A percentile compares a stretch with the other conserved stretches of the same genome.
Evolutionary conservation across 345 rosid species (phyloP).

Genomic region (Trapa incisa): DNA sequence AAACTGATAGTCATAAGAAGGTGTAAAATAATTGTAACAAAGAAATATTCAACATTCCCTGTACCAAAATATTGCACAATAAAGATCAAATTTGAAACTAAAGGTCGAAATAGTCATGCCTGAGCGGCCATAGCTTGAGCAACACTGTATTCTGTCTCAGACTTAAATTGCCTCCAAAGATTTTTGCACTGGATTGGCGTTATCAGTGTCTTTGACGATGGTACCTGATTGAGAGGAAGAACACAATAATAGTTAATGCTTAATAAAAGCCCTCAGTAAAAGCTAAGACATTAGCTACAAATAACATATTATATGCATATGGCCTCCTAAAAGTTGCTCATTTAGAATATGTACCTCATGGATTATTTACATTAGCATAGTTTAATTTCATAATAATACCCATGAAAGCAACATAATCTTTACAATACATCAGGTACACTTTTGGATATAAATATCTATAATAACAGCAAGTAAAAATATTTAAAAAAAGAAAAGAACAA

Average conservation of each 20-base stretch:
- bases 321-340: neutral
- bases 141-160: slow-evolving; percentile 85
- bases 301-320: neutral
- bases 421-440: neutral
- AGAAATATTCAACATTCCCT: neutral
- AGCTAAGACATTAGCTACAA: neutral
- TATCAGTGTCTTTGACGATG: slow-evolving; percentile 64
- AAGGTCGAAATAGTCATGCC: slow-evolving; percentile 27
- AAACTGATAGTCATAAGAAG: neutral
- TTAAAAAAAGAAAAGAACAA: too few species aligned
- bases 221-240: slow-evolving; percentile 37
- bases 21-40: neutral
- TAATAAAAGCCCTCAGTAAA: neutral
- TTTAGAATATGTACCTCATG: neutral
- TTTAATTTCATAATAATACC: neutral
- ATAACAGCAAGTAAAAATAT: neutral
- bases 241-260: neutral
- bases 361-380: neutral
- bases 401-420: too few species aligned
- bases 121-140: slow-evolving; percentile 98
- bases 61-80: neutral
- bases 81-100: neutral
- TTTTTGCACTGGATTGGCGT: slow-evolving; percentile 94
- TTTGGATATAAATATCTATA: neutral
- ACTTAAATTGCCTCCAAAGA: slow-evolving; percentile 95